Conservation (phyloP, 345 rosid genomes). For the Populus pruinosa region DNA sequence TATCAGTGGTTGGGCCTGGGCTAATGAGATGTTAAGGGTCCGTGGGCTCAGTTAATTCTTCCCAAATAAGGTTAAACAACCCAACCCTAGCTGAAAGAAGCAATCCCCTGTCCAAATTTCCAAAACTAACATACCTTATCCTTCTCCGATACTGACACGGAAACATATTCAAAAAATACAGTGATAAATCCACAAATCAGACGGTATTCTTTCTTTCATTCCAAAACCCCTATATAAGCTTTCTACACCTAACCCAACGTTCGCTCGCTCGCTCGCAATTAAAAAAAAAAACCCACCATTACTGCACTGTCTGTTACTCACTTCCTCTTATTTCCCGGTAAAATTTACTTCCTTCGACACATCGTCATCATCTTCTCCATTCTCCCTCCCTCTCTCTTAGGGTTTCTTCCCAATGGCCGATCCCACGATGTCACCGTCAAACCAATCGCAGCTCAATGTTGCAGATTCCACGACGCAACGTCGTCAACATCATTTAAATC, state of each 20-base stretch:
- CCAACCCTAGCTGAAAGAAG: background rate
- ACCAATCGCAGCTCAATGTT: background rate
- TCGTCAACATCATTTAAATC: conserved; percentile 31
- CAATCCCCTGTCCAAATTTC: background rate
- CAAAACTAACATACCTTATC: background rate
- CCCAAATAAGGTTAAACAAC: background rate
- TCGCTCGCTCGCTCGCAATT: background rate
- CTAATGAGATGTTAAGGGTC: background rate
- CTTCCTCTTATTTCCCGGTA: conserved; percentile 15
- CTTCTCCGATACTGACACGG: background rate
- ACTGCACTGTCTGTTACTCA: background rate
- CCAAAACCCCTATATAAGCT: background rate
- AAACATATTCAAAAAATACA: background rate
- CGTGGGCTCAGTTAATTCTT: background rate
- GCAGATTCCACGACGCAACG: conserved; percentile 38
- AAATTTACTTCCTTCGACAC: conserved; percentile 11
- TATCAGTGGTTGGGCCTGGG: background rate
- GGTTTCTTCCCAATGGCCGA: conserved; percentile 19
- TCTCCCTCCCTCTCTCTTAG: conserved; percentile 1
- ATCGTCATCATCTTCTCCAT: background rate
- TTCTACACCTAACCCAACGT: background rate
- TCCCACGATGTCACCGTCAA: conserved; percentile 9
- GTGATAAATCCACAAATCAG: background rate
- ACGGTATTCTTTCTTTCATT: background rate
- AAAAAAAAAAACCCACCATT: background rate